A percentile compares a stretch with the other conserved stretches of the same genome.
phyloP scores from a whole-genome alignment of 2,329 filamentous ascomycete species.

The Myriangium duriaei region DNA sequence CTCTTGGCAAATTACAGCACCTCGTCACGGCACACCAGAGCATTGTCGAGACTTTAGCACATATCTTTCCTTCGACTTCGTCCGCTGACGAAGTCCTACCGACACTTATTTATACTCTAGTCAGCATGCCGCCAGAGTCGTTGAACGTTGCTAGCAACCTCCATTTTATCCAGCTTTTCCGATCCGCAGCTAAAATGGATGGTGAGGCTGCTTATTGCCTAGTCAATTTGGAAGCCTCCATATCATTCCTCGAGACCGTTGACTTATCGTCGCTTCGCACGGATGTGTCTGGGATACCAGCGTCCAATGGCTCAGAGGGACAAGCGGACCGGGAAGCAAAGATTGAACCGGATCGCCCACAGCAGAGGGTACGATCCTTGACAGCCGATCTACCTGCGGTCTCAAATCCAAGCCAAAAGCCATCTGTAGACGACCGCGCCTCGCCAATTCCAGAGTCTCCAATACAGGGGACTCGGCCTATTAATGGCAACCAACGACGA shows the following conservation, averaged over 20 bases:
- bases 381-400: conserved; percentile 8
- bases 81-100: conserved; percentile 96
- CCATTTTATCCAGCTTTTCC: conserved; percentile 87
- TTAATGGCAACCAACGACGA: conserved; percentile 44
- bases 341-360: no score
- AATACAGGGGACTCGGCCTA: conserved; percentile 22
- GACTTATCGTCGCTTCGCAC: conserved; percentile 78
- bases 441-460: conserved; percentile 6
- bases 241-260: conserved; percentile 89
- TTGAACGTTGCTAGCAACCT: conserved; percentile 88
- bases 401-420: conserved; percentile 6
- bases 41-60: conserved; percentile 75
- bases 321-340: no score
- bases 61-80: conserved; percentile 56
- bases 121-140: conserved; percentile 74
- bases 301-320: neutral
- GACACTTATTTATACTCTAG: conserved; percentile 89
- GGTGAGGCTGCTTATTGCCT: conserved; percentile 93
- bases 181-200: conserved; percentile 72
- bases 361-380: neutral
- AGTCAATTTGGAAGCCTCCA: conserved; percentile 88
- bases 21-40: conserved; percentile 82
- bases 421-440: neutral
- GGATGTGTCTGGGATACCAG: conserved; percentile 43
- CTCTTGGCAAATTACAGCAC: conserved; percentile 79